Base-by-base conservation (phyloP, 768 basidiomycete species). In the Russula griseocarnosa region DNA sequence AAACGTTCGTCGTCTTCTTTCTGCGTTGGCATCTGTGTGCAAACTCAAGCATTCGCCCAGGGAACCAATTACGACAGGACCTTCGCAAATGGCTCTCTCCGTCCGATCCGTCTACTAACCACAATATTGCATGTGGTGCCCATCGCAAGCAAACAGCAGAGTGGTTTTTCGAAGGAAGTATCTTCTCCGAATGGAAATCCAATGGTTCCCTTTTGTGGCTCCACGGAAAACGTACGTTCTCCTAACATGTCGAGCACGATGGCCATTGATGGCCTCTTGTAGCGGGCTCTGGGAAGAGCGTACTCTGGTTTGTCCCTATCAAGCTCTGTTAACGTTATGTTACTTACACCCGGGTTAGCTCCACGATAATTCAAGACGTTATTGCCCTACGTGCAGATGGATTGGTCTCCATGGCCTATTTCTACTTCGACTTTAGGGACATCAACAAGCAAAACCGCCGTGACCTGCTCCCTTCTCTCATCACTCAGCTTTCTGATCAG, bases 31-130 rank as follows among this genome's bases (percentile, higher is more conserved):
- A 22, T 28, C 8, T 2, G 3, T 20, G 6, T 9, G 14, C 22
- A 50, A 0, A 11, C 38, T 55, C 24, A 55, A 40, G 0, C 10
- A 10, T 40, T 14, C 55, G 26, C 24, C 8, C 38, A 55, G 55
- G 38, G 8, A 55, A 42, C 10, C 51, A 34, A 53, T 32, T 34
- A 32, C 51, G 28, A 53, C 26, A 53, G 5, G 26, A 56, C 11
- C 26, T 56, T 44, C 40, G 38, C 10, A 42, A 20, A n/a, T 56
- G 55, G 55, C 55, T 56, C 20, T 56, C 55, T 16, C 40, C 55
- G 3, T 20, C 55, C 3, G 55, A 56, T 44, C 40, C 40, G 0
- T 56, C 55, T 5, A 44, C 11, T 7, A 56, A 44, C 3, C 55
- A 56, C 26, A 44, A 56, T 28, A 30, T 44, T n/a, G 42, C 42